Conservation (phyloP, 345 rosid genomes). For the Raphanus sativus region DNA sequence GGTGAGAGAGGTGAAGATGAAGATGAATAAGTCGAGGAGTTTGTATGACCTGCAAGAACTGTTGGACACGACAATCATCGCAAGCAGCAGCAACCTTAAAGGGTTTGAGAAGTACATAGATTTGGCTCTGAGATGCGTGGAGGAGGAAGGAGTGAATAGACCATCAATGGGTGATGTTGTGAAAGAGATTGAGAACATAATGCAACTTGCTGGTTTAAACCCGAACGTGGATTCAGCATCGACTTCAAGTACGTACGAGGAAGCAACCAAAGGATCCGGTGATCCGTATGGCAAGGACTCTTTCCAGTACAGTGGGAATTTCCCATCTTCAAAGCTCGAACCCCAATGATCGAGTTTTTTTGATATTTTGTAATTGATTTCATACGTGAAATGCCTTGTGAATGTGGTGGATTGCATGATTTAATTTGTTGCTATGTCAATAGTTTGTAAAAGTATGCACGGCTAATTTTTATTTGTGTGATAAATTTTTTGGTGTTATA, state of each 20-base stretch:
- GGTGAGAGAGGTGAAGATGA: slow-evolving; percentile 67
- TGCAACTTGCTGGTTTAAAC: slow-evolving; percentile 61
- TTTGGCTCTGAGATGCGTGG: slow-evolving; percentile 63
- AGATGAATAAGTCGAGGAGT: slow-evolving; percentile 58
- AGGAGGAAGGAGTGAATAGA: slow-evolving; percentile 55
- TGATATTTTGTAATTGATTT: neutral
- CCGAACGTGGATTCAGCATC: slow-evolving; percentile 56
- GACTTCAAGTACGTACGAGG: slow-evolving; percentile 52
- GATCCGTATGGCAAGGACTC: slow-evolving; percentile 50
- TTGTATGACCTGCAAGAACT: slow-evolving; percentile 62
- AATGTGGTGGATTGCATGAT: slow-evolving; percentile 8
- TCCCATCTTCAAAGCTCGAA: slow-evolving; percentile 45
- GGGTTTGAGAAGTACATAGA: slow-evolving; percentile 66
- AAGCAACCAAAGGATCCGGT: slow-evolving; percentile 32
- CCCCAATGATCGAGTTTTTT: slow-evolving; percentile 41
- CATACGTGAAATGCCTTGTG: slow-evolving; percentile 15
- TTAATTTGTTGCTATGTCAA: slow-evolving; percentile 3
- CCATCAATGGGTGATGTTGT: slow-evolving; percentile 79
- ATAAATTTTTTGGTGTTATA: no score
- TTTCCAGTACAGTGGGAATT: slow-evolving; percentile 46
- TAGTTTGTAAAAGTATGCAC: neutral
- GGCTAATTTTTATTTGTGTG: neutral
- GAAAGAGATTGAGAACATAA: slow-evolving; percentile 68
- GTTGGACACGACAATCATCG: slow-evolving; percentile 59
- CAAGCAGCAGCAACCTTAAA: slow-evolving; percentile 42